Base-by-base conservation (phyloP, 225 moss, liverwort and hornwort species). In the Polytrichum commune region DNA sequence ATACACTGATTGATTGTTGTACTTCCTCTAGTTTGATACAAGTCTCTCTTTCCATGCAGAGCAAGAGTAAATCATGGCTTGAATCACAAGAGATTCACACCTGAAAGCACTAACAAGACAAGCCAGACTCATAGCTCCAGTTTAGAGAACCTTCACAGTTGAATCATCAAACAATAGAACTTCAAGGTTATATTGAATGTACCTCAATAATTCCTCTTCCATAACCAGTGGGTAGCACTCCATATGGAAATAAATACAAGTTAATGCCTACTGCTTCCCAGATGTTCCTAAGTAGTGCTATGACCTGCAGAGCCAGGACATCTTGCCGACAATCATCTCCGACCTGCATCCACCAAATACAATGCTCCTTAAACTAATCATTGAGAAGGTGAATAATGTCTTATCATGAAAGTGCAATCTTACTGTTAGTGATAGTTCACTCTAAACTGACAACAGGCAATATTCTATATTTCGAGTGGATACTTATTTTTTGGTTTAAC, bases 281-380 rank as follows among this genome's bases (percentile, higher is more conserved):
- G 38, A 94, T 85, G 66, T 90, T 88, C 78, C 83, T 90, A 62
- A 94, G 74, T 28, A 94, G 89, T 28, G 92, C 75, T 30, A 94
- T 94, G 55, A 92, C 90, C 84, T 94, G 94, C 73, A 94, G 89
- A 53, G 94, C 94, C 60, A 94, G 82, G 9, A 94, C 94, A 83
- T 90, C 94, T 77, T 94, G 94, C 64, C 94, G 84, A 62, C 94
- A 90, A 85, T 94, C 94, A 85, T 94, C 94, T 72, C 94, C 92
- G 65, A 94, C 91, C 88, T 91, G 78, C 75, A 74, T 77, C 64
- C 71, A 65, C 69, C 27, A 16, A 46, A 46, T 46, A 46, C 46
- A 46, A 13, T 46, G 16, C 46, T 46, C 46, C 46, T 46, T 46
- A 46, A 46, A 46, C 46, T 16, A 3, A 46, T 13, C 4, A 1